Base-by-base conservation (phyloP, 768 basidiomycete species). In the Hericium erinaceus region DNA sequence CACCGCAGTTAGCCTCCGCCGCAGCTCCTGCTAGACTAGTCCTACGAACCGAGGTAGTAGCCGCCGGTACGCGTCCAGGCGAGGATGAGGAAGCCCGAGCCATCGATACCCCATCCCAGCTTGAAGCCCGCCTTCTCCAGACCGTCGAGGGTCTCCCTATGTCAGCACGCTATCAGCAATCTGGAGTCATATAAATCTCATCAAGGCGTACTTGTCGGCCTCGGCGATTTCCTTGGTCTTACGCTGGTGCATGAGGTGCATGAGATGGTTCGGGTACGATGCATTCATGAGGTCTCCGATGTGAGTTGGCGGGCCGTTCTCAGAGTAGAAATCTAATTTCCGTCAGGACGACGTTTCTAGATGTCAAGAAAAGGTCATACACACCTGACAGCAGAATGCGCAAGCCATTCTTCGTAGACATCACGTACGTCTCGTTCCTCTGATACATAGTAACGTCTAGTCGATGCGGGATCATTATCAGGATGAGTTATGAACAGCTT, bases 31-130 rank as follows among this genome's bases (percentile, higher is more conserved):
- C 28, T 33, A 10, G 9, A 33, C 33, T 33, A 8, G 33, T 7
- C 33, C 12, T 11, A 55, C 71, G 24, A 58, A 80, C 86, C 84
- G 1, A 86, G 71, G 68, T 88, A 89, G 67, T 84, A 88, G 5
- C 87, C 82, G 40, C 83, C 82, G 1, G 68, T 77, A 48, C 69
- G 73, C 7, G 60, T 65, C 69, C 74, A 80, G 10, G 74, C 76
- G 20, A 79, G 67, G 33, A 77, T 66, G 3, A 76, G 57, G 53
- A 79, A 72, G 0, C 84, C 84, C 1, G 77, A 70, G 18, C 72
- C 77, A 5, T 79, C 75, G 24, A 71, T 71, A 5, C 83, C 84
- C 5, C 66, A 62, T 44, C 75, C 80, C 8, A 74, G 63, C 52
- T 75, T 75, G 71, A 86, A 88, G 12, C 86, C 85, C 3, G 72